Conservation (phyloP, 768 basidiomycete species). For the Pleurotus salmoneostramineus region DNA sequence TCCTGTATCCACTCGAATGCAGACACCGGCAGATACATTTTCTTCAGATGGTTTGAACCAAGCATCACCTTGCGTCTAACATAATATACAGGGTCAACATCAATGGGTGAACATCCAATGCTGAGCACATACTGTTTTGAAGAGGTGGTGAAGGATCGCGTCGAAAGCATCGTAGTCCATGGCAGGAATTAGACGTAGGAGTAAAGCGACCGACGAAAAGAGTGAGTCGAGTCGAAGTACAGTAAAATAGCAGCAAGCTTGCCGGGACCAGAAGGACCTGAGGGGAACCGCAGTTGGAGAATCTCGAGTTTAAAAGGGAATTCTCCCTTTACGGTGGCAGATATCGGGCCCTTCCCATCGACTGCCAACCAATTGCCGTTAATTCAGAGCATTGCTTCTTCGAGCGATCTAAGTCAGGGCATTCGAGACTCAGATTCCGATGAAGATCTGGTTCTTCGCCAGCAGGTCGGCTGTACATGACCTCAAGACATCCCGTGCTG, state of each 20-base stretch:
- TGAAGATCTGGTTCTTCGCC: background rate
- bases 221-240: conserved; percentile 20
- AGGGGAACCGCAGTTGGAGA: conserved; percentile 22
- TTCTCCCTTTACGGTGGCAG: background rate
- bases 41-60: conserved; percentile 88
- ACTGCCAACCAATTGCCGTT: background rate
- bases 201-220: conserved; percentile 21
- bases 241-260: conserved; percentile 23
- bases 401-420: conserved; percentile 5
- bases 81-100: background rate
- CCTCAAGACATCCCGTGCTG: background rate
- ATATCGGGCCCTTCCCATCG: conserved; percentile 4
- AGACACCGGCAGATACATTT: conserved; percentile 77
- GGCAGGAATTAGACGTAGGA: conserved; percentile 25
- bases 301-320: conserved; percentile 35
- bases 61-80: conserved; percentile 73
- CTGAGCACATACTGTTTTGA: conserved; percentile 53
- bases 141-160: conserved; percentile 76
- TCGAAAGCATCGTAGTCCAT: conserved; percentile 84
- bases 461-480: conserved; percentile 3
- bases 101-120: background rate
- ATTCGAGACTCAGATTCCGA: conserved; percentile 7
- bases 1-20: conserved; percentile 63
- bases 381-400: conserved; percentile 2
- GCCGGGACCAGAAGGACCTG: conserved; percentile 8